Conservation (phyloP, 257 asterid genomes). For the Avicennia marina region DNA sequence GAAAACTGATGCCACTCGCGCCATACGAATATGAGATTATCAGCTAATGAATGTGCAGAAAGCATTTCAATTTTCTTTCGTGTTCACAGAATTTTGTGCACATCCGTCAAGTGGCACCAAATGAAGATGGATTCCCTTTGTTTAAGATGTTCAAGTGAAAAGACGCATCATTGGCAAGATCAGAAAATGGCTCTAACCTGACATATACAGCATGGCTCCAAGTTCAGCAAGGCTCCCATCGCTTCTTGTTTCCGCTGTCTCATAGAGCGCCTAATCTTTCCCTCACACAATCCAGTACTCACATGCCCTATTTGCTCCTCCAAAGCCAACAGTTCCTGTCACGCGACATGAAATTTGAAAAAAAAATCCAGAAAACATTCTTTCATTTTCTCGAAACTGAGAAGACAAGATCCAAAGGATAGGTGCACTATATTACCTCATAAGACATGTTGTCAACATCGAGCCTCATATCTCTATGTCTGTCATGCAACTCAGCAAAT, state of each 20-base stretch:
- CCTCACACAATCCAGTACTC: conserved; percentile 73
- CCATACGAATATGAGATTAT: too few relatives aligned
- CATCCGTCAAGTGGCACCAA: too few relatives aligned
- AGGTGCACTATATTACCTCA: conserved; percentile 48
- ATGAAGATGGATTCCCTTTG: too few relatives aligned
- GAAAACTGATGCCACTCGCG: too few relatives aligned
- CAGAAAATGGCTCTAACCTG: conserved; percentile 43
- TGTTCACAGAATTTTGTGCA: too few relatives aligned
- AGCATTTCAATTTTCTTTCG: too few relatives aligned
- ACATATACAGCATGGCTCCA: conserved; percentile 86
- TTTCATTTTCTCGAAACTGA: neutral
- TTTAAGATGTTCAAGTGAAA: too few relatives aligned
- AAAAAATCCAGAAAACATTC: neutral
- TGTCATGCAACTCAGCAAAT: conserved; percentile 62
- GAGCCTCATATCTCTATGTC: conserved; percentile 89
- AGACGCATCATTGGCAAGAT: too few relatives aligned
- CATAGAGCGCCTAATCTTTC: conserved; percentile 37
- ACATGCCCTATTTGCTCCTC: conserved; percentile 88
- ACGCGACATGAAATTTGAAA: neutral
- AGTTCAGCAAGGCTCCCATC: conserved; percentile 22
- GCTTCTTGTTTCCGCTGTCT: conserved; percentile 40
- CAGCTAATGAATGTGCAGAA: too few relatives aligned
- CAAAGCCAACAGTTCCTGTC: conserved; percentile 82
- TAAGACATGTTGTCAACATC: conserved; percentile 94
- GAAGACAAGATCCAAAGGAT: neutral